phyloP scores from a whole-genome alignment of 2,329 filamentous ascomycete genomes.

The Falciphora oryzae region DNA sequence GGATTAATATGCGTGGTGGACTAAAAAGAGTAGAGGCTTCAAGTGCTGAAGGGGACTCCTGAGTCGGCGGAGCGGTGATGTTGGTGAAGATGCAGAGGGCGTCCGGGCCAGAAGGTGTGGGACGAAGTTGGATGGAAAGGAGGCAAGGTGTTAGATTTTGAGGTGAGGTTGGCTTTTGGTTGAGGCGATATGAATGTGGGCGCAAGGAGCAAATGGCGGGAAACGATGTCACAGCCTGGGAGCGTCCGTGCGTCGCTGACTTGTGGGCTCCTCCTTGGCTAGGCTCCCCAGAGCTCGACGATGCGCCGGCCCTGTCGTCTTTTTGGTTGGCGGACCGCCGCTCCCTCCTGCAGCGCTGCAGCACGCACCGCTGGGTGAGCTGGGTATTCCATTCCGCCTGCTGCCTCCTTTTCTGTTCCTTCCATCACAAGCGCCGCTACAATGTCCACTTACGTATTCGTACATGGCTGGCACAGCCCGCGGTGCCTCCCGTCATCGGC shows the following conservation, averaged over 20 bases:
- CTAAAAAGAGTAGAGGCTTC: constrained; percentile 24
- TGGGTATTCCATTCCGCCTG: not conserved
- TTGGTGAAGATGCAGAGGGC: constrained; percentile 25
- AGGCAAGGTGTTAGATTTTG: constrained; percentile 30
- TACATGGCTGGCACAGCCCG: too few species aligned
- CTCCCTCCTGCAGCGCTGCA: not conserved
- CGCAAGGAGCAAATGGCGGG: constrained; percentile 8
- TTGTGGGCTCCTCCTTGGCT: constrained; percentile 1
- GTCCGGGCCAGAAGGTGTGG: constrained; percentile 27
- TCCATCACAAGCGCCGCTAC: not conserved
- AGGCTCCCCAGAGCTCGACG: not conserved
- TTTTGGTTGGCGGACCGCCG: not conserved
- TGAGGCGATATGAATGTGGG: constrained; percentile 11
- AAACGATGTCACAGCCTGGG: constrained; percentile 9
- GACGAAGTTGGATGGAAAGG: constrained; percentile 30
- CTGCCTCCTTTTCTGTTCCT: not conserved
- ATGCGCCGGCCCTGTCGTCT: not conserved
- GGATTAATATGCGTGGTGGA: constrained; percentile 31
- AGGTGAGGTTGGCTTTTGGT: constrained; percentile 24
- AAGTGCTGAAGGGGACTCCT: constrained; percentile 24
- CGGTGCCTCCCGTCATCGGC: not conserved
- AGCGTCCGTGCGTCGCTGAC: not conserved
- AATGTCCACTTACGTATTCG: too few species aligned
- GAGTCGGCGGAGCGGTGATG: constrained; percentile 28
- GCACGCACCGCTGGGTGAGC: not conserved